Evolutionary conservation across 306 rosid species (phyloP).

Genomic region (Crataegus laevigata): DNA sequence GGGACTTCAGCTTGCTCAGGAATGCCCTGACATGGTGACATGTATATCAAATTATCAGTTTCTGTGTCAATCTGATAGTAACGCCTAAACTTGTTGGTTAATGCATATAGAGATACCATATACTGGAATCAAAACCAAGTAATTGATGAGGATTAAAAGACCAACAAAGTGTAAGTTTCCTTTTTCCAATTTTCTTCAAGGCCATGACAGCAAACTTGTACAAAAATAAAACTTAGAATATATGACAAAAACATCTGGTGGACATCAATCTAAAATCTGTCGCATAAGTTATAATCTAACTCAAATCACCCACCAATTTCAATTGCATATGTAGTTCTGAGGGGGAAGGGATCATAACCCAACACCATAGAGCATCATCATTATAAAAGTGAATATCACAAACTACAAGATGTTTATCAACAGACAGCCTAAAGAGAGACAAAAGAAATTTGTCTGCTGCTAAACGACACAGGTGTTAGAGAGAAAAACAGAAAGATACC

Average conservation of each 20-base stretch:
- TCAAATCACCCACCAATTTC: background rate
- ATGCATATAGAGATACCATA: background rate
- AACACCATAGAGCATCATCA: background rate
- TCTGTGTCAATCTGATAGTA: background rate
- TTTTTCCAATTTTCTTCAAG: background rate
- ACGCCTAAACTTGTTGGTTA: background rate
- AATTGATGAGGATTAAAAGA: background rate
- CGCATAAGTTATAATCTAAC: background rate
- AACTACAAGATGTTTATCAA: background rate
- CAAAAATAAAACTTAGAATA: background rate
- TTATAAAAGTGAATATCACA: background rate
- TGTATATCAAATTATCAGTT: background rate
- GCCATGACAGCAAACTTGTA: background rate
- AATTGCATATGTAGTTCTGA: background rate
- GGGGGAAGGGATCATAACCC: background rate
- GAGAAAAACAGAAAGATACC: background rate
- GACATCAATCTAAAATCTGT: background rate
- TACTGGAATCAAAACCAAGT: background rate
- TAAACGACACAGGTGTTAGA: background rate
- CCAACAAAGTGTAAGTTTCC: background rate
- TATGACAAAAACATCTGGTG: background rate
- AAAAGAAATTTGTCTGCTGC: background rate
- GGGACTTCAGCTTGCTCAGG: conserved; percentile 37
- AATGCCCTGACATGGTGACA: conserved; percentile 34
- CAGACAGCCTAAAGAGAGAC: background rate